These are phyloP conservation scores for Hanseniaspora thailandica DNA, from an alignment of 805 yeast genomes.

Conservation along the genomic window DNA sequence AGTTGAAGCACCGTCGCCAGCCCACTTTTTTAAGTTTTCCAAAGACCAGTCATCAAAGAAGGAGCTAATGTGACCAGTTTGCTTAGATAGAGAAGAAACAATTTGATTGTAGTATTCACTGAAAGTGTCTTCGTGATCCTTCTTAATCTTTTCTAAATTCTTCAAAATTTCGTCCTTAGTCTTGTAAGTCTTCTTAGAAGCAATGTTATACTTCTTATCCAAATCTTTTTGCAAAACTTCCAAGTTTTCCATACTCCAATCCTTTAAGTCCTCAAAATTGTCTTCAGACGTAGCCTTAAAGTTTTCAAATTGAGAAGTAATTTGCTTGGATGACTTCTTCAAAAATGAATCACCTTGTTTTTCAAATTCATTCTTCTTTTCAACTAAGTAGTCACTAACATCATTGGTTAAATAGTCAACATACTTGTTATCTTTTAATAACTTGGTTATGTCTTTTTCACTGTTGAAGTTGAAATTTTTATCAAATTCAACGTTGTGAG, in stretches of 20 bases:
- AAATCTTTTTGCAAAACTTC: not conserved
- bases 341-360: not conserved
- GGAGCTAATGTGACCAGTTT: constrained; percentile 1
- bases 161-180: not conserved
- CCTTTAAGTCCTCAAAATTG: not conserved
- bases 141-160: not conserved
- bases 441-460: constrained; percentile 33
- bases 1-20: constrained; percentile 22
- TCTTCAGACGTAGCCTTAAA: not conserved
- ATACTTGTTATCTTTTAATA: constrained; percentile 34
- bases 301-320: not conserved
- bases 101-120: not conserved
- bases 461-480: constrained; percentile 18
- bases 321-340: constrained; percentile 10
- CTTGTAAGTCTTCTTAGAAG: not conserved
- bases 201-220: not conserved
- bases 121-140: not conserved
- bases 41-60: constrained; percentile 33
- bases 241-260: not conserved
- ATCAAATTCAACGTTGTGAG: constrained; percentile 34
- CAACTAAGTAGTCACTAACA: not conserved
- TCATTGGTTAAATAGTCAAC: constrained; percentile 30
- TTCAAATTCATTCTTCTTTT: not conserved
- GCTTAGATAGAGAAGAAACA: not conserved
- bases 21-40: constrained; percentile 34